Percentiles rank a stretch among this genome's conserved stretches.
These are phyloP conservation scores for Linum trigynum DNA, from an alignment of 345 rosid genomes.

Conservation along the genomic window DNA sequence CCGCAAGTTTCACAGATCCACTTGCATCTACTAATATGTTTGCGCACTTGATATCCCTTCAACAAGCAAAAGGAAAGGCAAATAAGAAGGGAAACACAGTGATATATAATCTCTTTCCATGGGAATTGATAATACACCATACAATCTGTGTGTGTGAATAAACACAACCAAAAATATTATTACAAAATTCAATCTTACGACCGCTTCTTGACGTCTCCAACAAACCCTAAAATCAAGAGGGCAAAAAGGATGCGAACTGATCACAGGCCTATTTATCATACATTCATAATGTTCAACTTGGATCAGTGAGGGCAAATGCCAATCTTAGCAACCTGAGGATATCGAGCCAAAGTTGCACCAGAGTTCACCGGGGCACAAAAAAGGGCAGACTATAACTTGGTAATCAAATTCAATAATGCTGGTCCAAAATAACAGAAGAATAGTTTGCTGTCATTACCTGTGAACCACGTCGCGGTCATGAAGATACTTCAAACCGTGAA, in stretches of 20 bases:
- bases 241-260: not conserved
- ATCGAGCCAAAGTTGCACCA: not conserved
- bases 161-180: not conserved
- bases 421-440: not conserved
- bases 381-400: not conserved
- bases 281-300: not conserved
- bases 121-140: not conserved
- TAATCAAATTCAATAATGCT: not conserved
- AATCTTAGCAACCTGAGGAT: not conserved
- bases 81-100: not conserved
- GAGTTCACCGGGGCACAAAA: not conserved
- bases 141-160: not conserved
- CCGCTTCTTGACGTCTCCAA: not conserved
- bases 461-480: constrained; percentile 19
- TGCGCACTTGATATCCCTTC: constrained; percentile 38
- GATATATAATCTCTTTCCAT: not conserved
- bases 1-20: constrained; percentile 34
- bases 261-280: not conserved
- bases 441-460: constrained; percentile 11
- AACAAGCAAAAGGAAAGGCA: not conserved
- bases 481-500: constrained; percentile 22
- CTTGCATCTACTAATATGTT: constrained; percentile 27
- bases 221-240: not conserved
- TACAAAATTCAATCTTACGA: not conserved
- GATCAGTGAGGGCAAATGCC: not conserved